Percentiles rank a stretch among this genome's conserved stretches.
These are phyloP conservation scores for Yamadazyma akitaensis DNA, from an alignment of 805 yeast species.

Conservation along the genomic window DNA sequence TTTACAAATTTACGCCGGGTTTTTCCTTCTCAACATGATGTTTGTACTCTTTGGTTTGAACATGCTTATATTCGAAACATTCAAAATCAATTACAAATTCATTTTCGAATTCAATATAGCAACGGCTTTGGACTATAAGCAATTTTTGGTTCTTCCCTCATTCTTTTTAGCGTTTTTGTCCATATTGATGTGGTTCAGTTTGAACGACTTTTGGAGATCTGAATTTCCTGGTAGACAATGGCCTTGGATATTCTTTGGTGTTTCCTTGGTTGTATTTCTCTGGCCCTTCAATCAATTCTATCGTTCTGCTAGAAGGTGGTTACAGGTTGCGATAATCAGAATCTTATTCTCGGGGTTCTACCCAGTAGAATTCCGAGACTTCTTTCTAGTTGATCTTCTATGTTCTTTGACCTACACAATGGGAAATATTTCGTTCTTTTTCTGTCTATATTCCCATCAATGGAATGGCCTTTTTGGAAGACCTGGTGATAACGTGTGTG, in stretches of 20 bases:
- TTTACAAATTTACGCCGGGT: conserved; percentile 92
- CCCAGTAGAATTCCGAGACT: conserved; percentile 94
- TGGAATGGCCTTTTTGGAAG: conserved; percentile 54
- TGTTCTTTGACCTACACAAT: conserved; percentile 86
- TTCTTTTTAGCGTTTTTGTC: conserved; percentile 53
- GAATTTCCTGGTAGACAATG: conserved; percentile 63
- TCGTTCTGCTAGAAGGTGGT: conserved; percentile 72
- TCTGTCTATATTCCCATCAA: conserved; percentile 72
- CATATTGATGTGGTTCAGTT: conserved; percentile 72
- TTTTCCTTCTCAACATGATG: conserved; percentile 61
- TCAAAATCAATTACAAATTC: conserved; percentile 83
- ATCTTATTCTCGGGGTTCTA: conserved; percentile 77
- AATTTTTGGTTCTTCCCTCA: conserved; percentile 64
- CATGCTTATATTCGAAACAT: conserved; percentile 68
- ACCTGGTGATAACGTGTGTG: conserved; percentile 51
- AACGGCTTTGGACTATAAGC: conserved; percentile 60
- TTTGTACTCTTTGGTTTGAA: conserved; percentile 62
- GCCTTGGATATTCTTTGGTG: conserved; percentile 75
- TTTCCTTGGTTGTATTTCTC: conserved; percentile 45
- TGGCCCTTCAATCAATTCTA: conserved; percentile 61
- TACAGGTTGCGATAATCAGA: conserved; percentile 67
- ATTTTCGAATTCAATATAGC: conserved; percentile 83
- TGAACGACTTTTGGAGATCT: conserved; percentile 62
- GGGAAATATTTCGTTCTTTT: conserved; percentile 80
- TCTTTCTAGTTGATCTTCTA: conserved; percentile 86